Conservation (phyloP, 768 basidiomycete genomes). For the Tricholoma saponaceum region DNA sequence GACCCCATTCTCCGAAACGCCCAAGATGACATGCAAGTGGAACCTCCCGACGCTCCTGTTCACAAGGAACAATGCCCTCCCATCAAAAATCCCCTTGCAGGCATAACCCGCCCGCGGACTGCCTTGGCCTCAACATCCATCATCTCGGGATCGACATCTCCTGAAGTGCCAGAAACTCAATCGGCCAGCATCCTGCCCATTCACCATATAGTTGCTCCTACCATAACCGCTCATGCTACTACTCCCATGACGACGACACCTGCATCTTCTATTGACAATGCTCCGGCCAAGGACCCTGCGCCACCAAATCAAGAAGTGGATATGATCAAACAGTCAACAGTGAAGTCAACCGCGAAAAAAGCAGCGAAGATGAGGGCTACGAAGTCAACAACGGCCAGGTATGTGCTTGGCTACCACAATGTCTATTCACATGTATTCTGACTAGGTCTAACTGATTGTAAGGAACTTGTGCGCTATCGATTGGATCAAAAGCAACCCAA, state of each 20-base stretch:
- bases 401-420: background rate
- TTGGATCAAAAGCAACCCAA: background rate
- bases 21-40: background rate
- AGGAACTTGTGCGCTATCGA: background rate
- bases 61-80: background rate
- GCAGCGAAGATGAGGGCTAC: background rate
- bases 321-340: background rate
- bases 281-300: background rate
- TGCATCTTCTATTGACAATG: background rate
- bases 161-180: too few species aligned
- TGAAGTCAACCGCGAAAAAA: background rate
- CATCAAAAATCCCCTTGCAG: background rate
- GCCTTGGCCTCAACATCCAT: background rate
- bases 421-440: background rate
- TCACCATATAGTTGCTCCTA: background rate
- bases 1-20: background rate
- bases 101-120: background rate
- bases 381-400: background rate
- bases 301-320: background rate
- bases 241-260: background rate
- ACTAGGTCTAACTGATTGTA: background rate
- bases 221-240: background rate
- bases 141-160: background rate
- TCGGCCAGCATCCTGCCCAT: too few species aligned
- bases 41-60: background rate